Percentiles rank a stretch among this genome's conserved stretches.
phyloP scores from a whole-genome alignment of 176 grass and related monocot species.

The Cenchrus fungigraminus region DNA sequence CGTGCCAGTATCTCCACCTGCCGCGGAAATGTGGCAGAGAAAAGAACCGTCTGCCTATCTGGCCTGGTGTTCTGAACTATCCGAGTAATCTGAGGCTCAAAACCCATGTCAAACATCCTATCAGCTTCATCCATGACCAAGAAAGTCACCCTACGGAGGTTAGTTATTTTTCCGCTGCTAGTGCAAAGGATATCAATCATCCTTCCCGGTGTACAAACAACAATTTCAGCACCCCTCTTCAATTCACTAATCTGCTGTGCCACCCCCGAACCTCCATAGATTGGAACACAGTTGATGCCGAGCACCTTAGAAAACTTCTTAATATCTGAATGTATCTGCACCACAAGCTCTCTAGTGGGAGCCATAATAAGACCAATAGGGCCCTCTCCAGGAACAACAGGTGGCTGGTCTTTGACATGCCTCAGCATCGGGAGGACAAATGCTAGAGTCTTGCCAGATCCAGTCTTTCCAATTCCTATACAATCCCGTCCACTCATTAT shows the following conservation, averaged over 20 bases:
- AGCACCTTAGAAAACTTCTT: constrained; percentile 90
- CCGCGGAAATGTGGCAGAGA: constrained; percentile 93
- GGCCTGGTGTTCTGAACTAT: constrained; percentile 91
- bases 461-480: constrained; percentile 95
- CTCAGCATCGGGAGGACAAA: constrained; percentile 98
- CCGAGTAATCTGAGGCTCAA: constrained; percentile 92
- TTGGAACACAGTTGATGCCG: constrained; percentile 89
- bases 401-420: constrained; percentile 93
- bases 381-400: constrained; percentile 85
- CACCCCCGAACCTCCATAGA: constrained; percentile 93
- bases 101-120: constrained; percentile 99
- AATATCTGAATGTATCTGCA: constrained; percentile 92
- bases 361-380: constrained; percentile 96
- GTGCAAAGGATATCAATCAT: constrained; percentile 99
- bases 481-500: constrained; percentile 98
- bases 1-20: constrained; percentile 94
- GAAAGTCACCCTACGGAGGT: constrained; percentile 88
- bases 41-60: constrained; percentile 88
- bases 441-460: constrained; percentile 94
- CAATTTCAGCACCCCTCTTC: constrained; percentile 92
- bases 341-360: constrained; percentile 93
- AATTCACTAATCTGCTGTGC: constrained; percentile 98
- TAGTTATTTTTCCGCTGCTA: constrained; percentile 92
- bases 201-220: constrained; percentile 91
- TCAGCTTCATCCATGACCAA: constrained; percentile 99